Evolutionary conservation across 805 yeast genomes (phyloP).

Genomic region (Ogataea minuta): DNA sequence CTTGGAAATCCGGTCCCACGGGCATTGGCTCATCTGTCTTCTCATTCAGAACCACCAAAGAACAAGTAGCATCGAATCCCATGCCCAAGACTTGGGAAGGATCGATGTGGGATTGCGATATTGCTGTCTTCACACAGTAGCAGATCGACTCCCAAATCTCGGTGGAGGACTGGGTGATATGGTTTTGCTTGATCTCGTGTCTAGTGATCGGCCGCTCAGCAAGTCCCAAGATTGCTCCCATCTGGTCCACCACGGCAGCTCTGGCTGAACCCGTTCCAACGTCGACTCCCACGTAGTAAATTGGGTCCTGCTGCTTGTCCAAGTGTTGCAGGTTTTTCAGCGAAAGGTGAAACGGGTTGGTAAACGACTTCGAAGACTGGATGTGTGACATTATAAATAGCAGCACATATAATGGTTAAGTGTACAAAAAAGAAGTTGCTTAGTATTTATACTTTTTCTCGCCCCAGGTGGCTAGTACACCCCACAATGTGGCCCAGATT

Average conservation of each 20-base stretch:
- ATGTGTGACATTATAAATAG: constrained; percentile 14
- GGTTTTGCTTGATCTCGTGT: constrained; percentile 68
- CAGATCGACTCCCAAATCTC: constrained; percentile 92
- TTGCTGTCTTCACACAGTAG: constrained; percentile 71
- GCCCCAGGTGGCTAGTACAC: constrained; percentile 9
- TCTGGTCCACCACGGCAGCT: constrained; percentile 83
- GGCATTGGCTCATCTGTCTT: constrained; percentile 66
- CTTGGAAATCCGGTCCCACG: constrained; percentile 87
- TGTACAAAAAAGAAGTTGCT: not conserved
- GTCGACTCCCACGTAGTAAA: constrained; percentile 39
- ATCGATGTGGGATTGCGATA: constrained; percentile 72
- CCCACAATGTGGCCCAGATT: constrained; percentile 9
- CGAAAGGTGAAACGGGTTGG: constrained; percentile 37
- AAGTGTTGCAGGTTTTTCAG: constrained; percentile 24
- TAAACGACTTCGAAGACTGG: constrained; percentile 28
- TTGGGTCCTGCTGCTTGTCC: constrained; percentile 26
- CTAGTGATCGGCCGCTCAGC: constrained; percentile 78
- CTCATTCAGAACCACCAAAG: constrained; percentile 77
- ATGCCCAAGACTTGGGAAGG: constrained; percentile 72
- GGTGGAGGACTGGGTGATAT: constrained; percentile 81
- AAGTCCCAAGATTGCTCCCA: constrained; percentile 76
- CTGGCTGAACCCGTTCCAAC: constrained; percentile 98
- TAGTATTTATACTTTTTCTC: constrained; percentile 2
- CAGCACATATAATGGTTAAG: not conserved
- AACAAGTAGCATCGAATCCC: constrained; percentile 97